Percentiles rank a stretch among this genome's conserved stretches.
Conservation (phyloP, 2,329 filamentous ascomycete genomes). For the Colletotrichum sansevieriae region DNA sequence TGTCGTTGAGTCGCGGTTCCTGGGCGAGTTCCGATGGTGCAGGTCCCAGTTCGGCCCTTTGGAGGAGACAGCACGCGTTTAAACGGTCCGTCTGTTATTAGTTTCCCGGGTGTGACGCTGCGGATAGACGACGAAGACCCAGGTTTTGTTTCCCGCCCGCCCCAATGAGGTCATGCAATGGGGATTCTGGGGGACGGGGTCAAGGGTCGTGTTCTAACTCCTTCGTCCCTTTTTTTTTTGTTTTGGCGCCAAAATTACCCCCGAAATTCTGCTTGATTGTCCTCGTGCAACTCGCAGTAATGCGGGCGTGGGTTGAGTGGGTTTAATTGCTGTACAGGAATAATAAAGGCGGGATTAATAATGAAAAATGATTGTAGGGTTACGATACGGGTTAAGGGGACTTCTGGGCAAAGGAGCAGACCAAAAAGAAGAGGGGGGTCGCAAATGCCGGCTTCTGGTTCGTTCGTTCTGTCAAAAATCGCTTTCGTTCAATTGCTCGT, state of each 20-base stretch:
- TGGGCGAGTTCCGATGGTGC: conserved; percentile 4
- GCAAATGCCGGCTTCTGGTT: conserved; percentile 9
- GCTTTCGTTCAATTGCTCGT: conserved; percentile 22
- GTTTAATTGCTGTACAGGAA: not conserved
- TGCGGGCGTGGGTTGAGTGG: conserved; percentile 6
- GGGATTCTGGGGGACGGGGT: conserved; percentile 19
- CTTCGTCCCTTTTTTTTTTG: conserved; percentile 11
- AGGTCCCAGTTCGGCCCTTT: conserved; percentile 37
- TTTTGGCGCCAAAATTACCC: conserved; percentile 10
- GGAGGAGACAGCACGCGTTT: conserved; percentile 38
- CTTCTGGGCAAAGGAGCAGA: not conserved
- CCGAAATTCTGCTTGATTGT: conserved; percentile 27
- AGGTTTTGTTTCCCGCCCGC: conserved; percentile 14
- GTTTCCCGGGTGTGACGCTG: conserved; percentile 41
- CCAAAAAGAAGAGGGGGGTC: not conserved
- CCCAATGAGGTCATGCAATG: conserved; percentile 42
- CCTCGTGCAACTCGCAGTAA: conserved; percentile 35
- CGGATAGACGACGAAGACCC: conserved; percentile 35
- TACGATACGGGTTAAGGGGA: not conserved
- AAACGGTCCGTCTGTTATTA: conserved; percentile 42
- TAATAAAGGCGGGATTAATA: not conserved
- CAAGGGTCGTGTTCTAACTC: not conserved
- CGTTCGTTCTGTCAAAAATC: conserved; percentile 1
- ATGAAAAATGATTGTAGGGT: conserved; percentile 20
- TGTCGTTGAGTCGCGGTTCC: not conserved